Evolutionary conservation across 176 grass and related monocot species (phyloP).

Genomic region (Paspalum vaginatum): DNA sequence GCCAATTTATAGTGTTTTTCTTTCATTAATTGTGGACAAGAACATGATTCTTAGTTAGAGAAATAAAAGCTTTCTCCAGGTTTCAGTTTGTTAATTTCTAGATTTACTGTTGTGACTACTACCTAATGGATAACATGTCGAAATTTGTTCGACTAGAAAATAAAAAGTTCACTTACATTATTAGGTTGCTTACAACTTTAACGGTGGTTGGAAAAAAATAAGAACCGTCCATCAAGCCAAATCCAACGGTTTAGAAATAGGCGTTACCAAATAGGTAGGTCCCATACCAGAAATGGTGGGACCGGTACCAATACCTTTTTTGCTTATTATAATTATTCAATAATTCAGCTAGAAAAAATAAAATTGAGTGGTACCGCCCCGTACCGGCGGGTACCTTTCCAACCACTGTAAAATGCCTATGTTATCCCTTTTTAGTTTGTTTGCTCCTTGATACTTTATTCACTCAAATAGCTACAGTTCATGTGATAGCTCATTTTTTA

Average conservation of each 20-base stretch:
- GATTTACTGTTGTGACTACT: neutral
- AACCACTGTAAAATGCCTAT: too few relatives aligned
- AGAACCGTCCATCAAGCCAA: too few relatives aligned
- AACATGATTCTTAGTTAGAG: neutral
- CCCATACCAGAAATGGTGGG: too few relatives aligned
- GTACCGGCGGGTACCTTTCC: too few relatives aligned
- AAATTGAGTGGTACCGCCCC: too few relatives aligned
- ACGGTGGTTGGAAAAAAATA: too few relatives aligned
- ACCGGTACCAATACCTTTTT: too few relatives aligned
- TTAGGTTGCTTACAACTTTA: too few relatives aligned
- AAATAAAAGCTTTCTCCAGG: neutral
- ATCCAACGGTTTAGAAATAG: too few relatives aligned
- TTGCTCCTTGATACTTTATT: conserved; percentile 8
- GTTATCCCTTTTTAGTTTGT: neutral
- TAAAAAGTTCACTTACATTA: neutral
- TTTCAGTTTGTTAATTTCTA: conserved; percentile 5
- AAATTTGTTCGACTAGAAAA: neutral
- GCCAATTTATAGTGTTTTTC: neutral
- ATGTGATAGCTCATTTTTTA: neutral
- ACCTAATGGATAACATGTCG: neutral
- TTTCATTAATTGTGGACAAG: neutral
- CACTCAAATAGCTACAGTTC: neutral
- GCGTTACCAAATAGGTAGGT: too few relatives aligned
- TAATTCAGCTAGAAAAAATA: too few relatives aligned
- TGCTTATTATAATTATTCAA: too few relatives aligned